phyloP scores from a whole-genome alignment of 257 asterid species.

The Penstemon eatonii region DNA sequence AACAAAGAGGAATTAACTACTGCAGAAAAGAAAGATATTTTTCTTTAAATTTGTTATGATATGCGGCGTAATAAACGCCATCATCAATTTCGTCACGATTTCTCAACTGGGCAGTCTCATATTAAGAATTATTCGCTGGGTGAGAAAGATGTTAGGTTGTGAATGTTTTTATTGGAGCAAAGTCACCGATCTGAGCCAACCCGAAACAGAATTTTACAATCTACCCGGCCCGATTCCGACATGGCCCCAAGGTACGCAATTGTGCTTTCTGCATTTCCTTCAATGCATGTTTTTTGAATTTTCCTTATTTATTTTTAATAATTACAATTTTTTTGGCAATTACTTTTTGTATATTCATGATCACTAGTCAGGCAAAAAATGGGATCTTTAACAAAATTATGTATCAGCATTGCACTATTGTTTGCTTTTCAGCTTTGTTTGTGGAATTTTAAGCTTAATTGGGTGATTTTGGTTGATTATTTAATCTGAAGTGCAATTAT shows the following conservation, averaged over 20 bases:
- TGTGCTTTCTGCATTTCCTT: not conserved
- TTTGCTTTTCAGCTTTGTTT: not conserved
- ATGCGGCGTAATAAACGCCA: no score
- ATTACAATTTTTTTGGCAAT: not conserved
- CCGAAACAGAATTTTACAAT: slow-evolving; percentile 48
- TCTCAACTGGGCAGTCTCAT: no score
- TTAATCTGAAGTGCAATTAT: not conserved
- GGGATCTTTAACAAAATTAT: not conserved
- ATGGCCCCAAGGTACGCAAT: slow-evolving; percentile 70
- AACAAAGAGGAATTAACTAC: no score
- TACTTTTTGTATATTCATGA: not conserved
- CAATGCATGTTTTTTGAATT: not conserved
- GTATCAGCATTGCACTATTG: not conserved
- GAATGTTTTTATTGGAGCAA: slow-evolving; percentile 42
- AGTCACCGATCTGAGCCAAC: slow-evolving; percentile 37
- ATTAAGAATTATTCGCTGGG: no score
- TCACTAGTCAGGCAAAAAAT: not conserved
- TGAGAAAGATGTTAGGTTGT: no score
- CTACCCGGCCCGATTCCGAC: slow-evolving; percentile 80
- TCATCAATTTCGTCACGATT: no score
- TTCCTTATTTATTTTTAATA: not conserved
- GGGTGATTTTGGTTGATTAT: not conserved
- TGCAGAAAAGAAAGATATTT: no score
- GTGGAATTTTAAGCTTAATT: slow-evolving; percentile 11
- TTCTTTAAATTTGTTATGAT: no score